Percentiles rank a stretch among this genome's conserved stretches.
Evolutionary conservation across 164 flowering plant species (phyloP).

Genomic region (Annona cherimola): DNA sequence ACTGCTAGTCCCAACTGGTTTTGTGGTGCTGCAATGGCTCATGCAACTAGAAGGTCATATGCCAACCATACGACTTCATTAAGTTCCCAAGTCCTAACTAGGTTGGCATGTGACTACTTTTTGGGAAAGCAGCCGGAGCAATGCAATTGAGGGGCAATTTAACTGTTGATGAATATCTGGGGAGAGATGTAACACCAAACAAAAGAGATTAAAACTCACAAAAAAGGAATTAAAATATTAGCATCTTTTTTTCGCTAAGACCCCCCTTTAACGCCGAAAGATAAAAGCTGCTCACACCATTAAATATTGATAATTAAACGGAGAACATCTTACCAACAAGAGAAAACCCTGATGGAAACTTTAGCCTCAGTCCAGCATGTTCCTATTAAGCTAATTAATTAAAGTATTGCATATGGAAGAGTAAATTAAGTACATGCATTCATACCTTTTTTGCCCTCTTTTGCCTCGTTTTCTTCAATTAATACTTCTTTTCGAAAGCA

Average conservation of each 20-base stretch:
- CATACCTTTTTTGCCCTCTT: not conserved
- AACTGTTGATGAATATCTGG: no score
- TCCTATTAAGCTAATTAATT: not conserved
- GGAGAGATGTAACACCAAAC: no score
- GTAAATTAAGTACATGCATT: not conserved
- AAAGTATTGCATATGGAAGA: not conserved
- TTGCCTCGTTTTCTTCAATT: no score
- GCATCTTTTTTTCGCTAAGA: not conserved
- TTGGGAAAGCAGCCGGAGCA: no score
- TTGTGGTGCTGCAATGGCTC: no score
- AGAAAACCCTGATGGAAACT: not conserved
- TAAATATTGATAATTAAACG: not conserved
- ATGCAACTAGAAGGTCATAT: no score
- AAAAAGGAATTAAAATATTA: not conserved
- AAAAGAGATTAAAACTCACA: no score
- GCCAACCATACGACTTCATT: no score
- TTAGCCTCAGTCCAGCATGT: not conserved
- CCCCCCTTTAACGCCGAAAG: not conserved
- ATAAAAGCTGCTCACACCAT: not conserved
- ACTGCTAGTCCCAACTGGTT: no score
- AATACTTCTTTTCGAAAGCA: not conserved
- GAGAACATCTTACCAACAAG: not conserved
- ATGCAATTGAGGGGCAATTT: no score
- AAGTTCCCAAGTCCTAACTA: no score
- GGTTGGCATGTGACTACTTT: no score